phyloP scores from a whole-genome alignment of 2,329 filamentous ascomycete genomes.

The Trichoderma sp. region DNA sequence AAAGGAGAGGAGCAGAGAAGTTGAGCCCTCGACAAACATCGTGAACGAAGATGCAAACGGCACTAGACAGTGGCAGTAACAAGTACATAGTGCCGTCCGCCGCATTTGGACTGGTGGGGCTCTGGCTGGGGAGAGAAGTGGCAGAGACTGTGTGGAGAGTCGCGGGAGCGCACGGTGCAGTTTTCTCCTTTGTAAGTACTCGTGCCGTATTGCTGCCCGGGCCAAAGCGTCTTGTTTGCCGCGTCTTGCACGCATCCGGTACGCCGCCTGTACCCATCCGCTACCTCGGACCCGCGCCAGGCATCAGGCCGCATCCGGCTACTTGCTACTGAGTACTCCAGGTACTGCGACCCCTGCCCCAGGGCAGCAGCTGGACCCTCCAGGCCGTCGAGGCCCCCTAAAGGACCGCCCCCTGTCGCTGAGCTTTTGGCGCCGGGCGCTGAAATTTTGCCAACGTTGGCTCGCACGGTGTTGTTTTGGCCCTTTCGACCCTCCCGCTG shows the following conservation, averaged over 20 bases:
- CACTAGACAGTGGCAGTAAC: neutral
- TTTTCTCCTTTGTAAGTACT: neutral
- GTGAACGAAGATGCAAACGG: neutral
- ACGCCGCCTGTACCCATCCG: neutral
- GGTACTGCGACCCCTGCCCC: neutral
- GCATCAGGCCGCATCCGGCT: neutral
- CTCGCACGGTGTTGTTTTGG: conserved; percentile 4
- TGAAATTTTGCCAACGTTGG: neutral
- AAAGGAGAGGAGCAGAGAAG: neutral
- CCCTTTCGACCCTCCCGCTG: conserved; percentile 6
- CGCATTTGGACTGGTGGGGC: neutral
- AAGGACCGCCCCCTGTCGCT: neutral
- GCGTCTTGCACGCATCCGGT: neutral
- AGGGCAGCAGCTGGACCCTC: conserved; percentile 6
- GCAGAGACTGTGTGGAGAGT: neutral
- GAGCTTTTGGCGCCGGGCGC: neutral
- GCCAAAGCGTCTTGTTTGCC: neutral
- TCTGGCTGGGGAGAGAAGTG: neutral
- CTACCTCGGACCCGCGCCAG: neutral
- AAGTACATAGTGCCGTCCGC: neutral
- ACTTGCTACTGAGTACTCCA: neutral
- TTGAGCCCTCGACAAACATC: neutral
- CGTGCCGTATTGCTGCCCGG: neutral
- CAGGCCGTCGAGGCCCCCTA: neutral
- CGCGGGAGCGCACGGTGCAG: neutral